These are phyloP conservation scores for Geopyxis carbonaria DNA, from an alignment of 495 filamentous ascomycete species.

Conservation along the genomic window DNA sequence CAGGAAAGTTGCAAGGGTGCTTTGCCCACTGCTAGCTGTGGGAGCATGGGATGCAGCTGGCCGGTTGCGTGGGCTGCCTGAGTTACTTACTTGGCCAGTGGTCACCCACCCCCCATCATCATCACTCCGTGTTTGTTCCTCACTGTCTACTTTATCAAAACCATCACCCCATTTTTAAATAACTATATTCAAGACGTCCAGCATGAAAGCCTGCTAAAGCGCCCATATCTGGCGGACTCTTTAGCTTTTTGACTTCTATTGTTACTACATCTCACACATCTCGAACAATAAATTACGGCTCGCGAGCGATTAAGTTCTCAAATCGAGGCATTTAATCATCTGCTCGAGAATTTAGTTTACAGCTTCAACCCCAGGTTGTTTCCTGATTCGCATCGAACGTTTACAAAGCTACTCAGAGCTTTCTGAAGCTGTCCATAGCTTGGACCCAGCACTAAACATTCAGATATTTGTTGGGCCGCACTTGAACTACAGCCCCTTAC, in stretches of 20 bases:
- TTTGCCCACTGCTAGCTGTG: too few species aligned
- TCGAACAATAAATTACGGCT: neutral
- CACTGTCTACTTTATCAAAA: neutral
- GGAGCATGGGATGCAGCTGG: too few species aligned
- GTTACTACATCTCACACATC: neutral
- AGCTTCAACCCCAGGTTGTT: neutral
- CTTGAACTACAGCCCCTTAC: neutral
- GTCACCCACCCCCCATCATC: constrained; percentile 5
- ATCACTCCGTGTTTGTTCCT: neutral
- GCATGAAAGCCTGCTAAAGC: constrained; percentile 15
- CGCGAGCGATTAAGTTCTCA: neutral
- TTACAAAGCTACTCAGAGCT: neutral
- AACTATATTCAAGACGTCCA: constrained; percentile 15
- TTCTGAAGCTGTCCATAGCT: neutral
- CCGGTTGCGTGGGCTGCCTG: too few species aligned
- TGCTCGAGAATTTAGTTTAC: neutral
- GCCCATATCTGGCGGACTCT: constrained; percentile 12
- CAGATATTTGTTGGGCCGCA: neutral
- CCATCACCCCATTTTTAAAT: neutral
- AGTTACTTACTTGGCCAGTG: neutral
- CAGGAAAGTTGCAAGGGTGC: too few species aligned
- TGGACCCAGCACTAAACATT: neutral
- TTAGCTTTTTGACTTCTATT: constrained; percentile 1
- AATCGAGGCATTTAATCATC: neutral
- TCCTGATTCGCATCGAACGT: neutral